Percentiles rank a stretch among this genome's conserved stretches.
phyloP scores from a whole-genome alignment of 1,284 basidiomycete species.

The Pyrrhoderma noxium region DNA sequence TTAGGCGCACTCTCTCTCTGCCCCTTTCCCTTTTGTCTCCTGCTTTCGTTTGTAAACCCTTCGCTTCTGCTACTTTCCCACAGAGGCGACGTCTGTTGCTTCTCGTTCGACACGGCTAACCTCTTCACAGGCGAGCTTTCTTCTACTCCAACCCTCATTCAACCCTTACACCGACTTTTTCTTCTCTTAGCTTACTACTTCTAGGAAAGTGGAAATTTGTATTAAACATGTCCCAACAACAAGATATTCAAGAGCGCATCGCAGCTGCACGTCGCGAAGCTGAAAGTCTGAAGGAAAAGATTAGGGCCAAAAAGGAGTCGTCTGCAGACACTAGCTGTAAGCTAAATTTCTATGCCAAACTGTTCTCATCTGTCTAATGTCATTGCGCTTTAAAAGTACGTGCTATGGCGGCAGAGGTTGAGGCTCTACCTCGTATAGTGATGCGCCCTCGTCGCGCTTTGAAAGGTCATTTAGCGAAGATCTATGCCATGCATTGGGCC shows the following conservation, averaged over 20 bases:
- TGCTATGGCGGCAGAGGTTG: slow-evolving; percentile 94
- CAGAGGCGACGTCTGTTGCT: slow-evolving; percentile 2
- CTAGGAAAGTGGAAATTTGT: slow-evolving; percentile 4
- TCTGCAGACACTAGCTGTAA: slow-evolving; percentile 92
- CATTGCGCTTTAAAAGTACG: slow-evolving; percentile 50
- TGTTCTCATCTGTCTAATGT: slow-evolving; percentile 19
- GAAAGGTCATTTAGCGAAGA: slow-evolving; percentile 97
- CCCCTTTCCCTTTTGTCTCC: neutral
- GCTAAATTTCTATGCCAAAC: slow-evolving; percentile 32
- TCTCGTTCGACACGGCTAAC: slow-evolving; percentile 2
- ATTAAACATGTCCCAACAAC: slow-evolving; percentile 62
- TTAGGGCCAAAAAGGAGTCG: slow-evolving; percentile 88
- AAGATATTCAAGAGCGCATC: slow-evolving; percentile 91
- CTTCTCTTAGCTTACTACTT: neutral
- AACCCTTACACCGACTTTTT: neutral
- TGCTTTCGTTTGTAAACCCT: neutral
- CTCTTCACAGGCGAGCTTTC: neutral
- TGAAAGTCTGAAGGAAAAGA: slow-evolving; percentile 96
- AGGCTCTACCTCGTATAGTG: slow-evolving; percentile 89
- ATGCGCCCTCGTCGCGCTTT: slow-evolving; percentile 94
- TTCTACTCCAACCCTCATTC: neutral
- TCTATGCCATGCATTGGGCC: slow-evolving; percentile 99
- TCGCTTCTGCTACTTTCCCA: slow-evolving; percentile 7
- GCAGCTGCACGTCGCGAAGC: slow-evolving; percentile 94
- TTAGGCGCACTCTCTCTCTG: neutral